Base-by-base conservation (phyloP, 164 flowering plant genomes). In the Berberis thunbergii region DNA sequence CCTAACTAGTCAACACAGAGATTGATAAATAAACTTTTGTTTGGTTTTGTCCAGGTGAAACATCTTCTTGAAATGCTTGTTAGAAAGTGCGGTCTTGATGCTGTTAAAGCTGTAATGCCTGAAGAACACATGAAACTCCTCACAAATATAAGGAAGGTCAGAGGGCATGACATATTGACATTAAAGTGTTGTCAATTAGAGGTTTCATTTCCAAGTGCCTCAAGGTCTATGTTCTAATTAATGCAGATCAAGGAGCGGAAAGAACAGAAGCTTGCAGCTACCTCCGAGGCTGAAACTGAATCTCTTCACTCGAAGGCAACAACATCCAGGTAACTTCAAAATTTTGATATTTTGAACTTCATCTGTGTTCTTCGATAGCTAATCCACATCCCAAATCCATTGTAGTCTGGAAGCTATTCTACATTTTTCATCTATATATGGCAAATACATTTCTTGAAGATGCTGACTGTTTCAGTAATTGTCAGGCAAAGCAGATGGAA, bases 111-210 rank as follows among this genome's bases (percentile, higher is more conserved):
- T 49, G 98, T 88, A 62, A 89, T 89, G 92, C 98, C 99, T 41
- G 96, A 88, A 69, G 97, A 88, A 60, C 99, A 95, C 74, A 83
- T 88, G 89, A 95, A 87, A 75, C 95, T 91, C 39, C 98, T 95
- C 41, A 84, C 86, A 5, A 95, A 91, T 70, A 89, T 95, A 49
- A 69, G 96, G 65, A 95, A 95, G 98, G 99, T 91, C 42, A 54
- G 78, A 26, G 26, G 26, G 26, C 26, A 26, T 26, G 54, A 54
- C 2, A 64, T 50, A 43, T 57, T 56, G 13, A 59, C 55, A 8
- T 64, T 3, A 42, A 53, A 53, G 26, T 13, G 59, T 61, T 9
- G 41, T 26, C 44, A 38, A 53, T 62, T 7, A 7, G 4, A 49
- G 42, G n/a, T 62, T 53, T 63, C 41, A 40, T 45, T 9, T 62